Evolutionary conservation across 1,139 yeast genomes (phyloP).

Genomic region (Protomyces inundatus): DNA sequence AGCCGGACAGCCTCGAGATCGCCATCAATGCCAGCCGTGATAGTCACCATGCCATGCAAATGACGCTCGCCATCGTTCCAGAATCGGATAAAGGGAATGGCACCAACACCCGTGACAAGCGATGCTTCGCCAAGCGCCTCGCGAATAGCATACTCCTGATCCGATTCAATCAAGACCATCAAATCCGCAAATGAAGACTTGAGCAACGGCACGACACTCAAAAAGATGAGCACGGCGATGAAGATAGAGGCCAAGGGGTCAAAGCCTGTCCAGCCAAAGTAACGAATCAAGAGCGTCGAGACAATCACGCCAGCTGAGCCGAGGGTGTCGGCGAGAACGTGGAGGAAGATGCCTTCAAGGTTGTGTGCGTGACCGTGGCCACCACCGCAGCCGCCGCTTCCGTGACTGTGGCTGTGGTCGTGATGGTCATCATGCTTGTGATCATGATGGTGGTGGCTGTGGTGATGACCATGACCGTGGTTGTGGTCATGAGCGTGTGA

Average conservation of each 20-base stretch:
- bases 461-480: constrained; percentile 6
- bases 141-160: constrained; percentile 58
- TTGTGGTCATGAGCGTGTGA: constrained; percentile 28
- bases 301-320: constrained; percentile 95
- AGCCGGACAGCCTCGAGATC: constrained; percentile 20
- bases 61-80: constrained; percentile 64
- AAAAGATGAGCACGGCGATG: constrained; percentile 72
- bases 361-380: constrained; percentile 57
- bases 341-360: constrained; percentile 90
- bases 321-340: constrained; percentile 87
- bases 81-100: constrained; percentile 82
- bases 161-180: constrained; percentile 54
- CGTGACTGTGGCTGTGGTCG: background rate
- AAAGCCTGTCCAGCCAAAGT: constrained; percentile 54
- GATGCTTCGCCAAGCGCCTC: constrained; percentile 62
- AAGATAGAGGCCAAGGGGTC: constrained; percentile 90
- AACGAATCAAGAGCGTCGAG: constrained; percentile 57
- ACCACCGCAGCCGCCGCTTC: background rate
- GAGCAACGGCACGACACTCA: constrained; percentile 77
- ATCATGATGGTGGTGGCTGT: background rate
- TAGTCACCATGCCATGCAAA: constrained; percentile 39
- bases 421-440: background rate
- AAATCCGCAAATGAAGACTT: constrained; percentile 73
- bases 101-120: constrained; percentile 69
- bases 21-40: constrained; percentile 31